Evolutionary conservation across 208 protist genomes (phyloP).

Genomic region (Leishmania mexicana): DNA sequence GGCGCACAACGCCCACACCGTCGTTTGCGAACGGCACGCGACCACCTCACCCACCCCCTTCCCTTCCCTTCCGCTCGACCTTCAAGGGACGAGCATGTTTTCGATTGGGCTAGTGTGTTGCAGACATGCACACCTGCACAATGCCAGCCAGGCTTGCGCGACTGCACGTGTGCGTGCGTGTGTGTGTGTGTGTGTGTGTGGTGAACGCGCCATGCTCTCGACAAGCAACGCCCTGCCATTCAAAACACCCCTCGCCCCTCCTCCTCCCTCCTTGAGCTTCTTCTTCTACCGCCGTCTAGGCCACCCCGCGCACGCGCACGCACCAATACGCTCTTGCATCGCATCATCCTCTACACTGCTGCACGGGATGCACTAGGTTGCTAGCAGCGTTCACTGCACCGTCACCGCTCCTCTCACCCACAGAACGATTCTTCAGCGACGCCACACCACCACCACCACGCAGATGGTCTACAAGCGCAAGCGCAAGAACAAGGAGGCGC

Average conservation of each 20-base stretch:
- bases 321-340: not conserved
- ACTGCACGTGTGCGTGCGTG: not conserved
- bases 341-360: not conserved
- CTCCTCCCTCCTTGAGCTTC: not conserved
- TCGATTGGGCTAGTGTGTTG: not conserved
- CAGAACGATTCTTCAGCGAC: not conserved
- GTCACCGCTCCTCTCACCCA: not conserved
- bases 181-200: not conserved
- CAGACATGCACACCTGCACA: not conserved
- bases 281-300: not conserved
- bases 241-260: not conserved
- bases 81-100: not conserved
- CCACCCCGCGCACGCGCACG: not conserved
- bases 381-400: not conserved
- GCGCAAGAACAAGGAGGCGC: slow-evolving; percentile 26
- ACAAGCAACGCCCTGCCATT: not conserved
- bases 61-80: not conserved
- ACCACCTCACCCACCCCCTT: not conserved
- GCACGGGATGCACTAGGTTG: not conserved
- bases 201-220: not conserved
- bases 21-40: not conserved
- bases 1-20: not conserved
- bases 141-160: not conserved
- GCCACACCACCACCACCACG: not conserved
- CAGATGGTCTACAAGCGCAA: slow-evolving; percentile 27